These are phyloP conservation scores for Tulasnella sp. DNA, from an alignment of 768 basidiomycete species.

Conservation along the genomic window DNA sequence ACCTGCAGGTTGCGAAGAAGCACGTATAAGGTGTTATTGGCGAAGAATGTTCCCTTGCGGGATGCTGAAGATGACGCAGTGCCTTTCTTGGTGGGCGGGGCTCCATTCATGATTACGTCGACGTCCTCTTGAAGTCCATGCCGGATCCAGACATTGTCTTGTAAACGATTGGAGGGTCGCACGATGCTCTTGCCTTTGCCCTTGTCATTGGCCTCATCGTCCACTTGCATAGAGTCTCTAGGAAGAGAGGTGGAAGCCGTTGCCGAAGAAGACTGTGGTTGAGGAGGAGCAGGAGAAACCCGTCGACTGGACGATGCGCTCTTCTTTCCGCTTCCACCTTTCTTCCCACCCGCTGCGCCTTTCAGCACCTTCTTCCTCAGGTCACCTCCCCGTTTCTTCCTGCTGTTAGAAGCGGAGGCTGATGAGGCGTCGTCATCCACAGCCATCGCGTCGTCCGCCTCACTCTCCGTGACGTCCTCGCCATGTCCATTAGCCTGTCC, in stretches of 20 bases:
- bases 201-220: slow-evolving; percentile 9
- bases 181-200: slow-evolving; percentile 19
- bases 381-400: slow-evolving; percentile 49
- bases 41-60: slow-evolving; percentile 46
- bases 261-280: not conserved
- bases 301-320: slow-evolving; percentile 20
- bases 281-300: slow-evolving; percentile 24
- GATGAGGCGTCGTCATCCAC: slow-evolving; percentile 20
- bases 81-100: not conserved
- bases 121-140: slow-evolving; percentile 11
- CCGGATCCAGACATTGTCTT: slow-evolving; percentile 18
- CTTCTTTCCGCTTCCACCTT: slow-evolving; percentile 19
- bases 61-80: not conserved
- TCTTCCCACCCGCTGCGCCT: slow-evolving; percentile 50
- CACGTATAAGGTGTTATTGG: slow-evolving; percentile 88
- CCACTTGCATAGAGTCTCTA: slow-evolving; percentile 2
- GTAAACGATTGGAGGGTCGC: slow-evolving; percentile 19
- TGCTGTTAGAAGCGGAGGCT: slow-evolving; percentile 19
- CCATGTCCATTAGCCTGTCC: slow-evolving; percentile 5
- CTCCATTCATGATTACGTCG: not conserved
- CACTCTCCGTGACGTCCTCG: slow-evolving; percentile 13
- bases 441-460: slow-evolving; percentile 19
- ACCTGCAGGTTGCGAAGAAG: slow-evolving; percentile 85
- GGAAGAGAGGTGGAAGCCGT: not conserved
- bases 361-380: slow-evolving; percentile 70